phyloP scores from a whole-genome alignment of 805 yeast species.

The Teunomyces kruisii region DNA sequence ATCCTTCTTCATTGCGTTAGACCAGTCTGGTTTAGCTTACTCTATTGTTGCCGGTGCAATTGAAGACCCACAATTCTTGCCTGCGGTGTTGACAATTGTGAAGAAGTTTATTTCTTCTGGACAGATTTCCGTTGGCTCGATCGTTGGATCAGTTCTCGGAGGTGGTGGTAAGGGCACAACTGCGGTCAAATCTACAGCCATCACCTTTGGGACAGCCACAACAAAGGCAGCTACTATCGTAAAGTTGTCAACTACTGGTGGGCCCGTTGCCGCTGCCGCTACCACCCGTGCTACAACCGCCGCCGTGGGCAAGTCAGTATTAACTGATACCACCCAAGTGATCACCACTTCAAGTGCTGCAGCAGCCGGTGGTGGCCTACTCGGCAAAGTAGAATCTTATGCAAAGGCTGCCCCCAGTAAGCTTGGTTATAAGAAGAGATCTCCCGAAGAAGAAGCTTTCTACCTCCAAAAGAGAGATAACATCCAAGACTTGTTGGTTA shows the following conservation, averaged over 20 bases:
- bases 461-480: constrained; percentile 25
- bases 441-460: background rate
- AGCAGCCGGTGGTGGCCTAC: too few relatives aligned
- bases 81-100: constrained; percentile 21
- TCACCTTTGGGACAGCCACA: background rate
- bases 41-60: constrained; percentile 22
- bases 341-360: background rate
- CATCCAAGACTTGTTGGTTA: constrained; percentile 27
- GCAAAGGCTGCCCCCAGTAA: constrained; percentile 5
- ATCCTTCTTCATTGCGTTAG: constrained; percentile 27
- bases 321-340: background rate
- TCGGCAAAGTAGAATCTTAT: constrained; percentile 7
- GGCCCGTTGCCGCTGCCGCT: background rate
- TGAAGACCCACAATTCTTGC: constrained; percentile 21
- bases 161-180: too few relatives aligned
- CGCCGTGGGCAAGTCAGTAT: background rate
- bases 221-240: background rate
- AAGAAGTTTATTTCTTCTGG: constrained; percentile 16
- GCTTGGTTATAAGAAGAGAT: constrained; percentile 7
- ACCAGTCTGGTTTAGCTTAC: constrained; percentile 29
- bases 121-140: background rate
- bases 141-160: background rate
- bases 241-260: background rate
- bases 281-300: background rate
- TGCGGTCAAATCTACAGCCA: background rate